phyloP scores from a whole-genome alignment of 2,329 filamentous ascomycete genomes.

The Fusarium pilosicola region DNA sequence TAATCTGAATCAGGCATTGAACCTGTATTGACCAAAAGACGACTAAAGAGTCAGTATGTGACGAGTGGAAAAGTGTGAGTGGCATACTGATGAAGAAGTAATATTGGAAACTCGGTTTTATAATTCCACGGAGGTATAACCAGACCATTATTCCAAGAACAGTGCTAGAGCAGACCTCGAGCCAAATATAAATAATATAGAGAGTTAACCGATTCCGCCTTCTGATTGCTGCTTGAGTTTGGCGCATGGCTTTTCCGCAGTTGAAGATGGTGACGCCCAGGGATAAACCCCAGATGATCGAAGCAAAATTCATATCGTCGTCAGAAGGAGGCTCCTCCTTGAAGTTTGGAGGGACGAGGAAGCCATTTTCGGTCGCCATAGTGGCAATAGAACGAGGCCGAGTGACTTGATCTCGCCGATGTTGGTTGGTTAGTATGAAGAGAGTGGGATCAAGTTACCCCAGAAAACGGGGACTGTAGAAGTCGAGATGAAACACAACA shows the following conservation, averaged over 20 bases:
- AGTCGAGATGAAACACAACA: not conserved
- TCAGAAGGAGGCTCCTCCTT: slow-evolving; percentile 14
- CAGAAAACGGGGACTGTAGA: not conserved
- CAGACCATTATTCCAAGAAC: slow-evolving; percentile 36
- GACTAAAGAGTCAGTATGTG: slow-evolving; percentile 37
- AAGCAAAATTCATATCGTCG: slow-evolving; percentile 39
- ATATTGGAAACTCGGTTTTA: slow-evolving; percentile 46
- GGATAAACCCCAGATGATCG: slow-evolving; percentile 39
- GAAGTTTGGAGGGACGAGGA: slow-evolving; percentile 36
- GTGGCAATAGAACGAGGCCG: not conserved
- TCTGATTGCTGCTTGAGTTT: slow-evolving; percentile 23
- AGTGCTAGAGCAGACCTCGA: slow-evolving; percentile 35
- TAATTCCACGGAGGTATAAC: slow-evolving; percentile 32
- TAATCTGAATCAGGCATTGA: slow-evolving; percentile 60
- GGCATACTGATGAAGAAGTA: slow-evolving; percentile 41
- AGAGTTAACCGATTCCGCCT: slow-evolving; percentile 32
- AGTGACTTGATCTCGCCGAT: not conserved
- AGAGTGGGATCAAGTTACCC: not conserved
- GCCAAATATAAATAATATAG: slow-evolving; percentile 35
- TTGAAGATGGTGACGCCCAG: slow-evolving; percentile 39
- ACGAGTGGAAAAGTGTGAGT: not conserved
- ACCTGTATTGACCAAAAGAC: slow-evolving; percentile 50
- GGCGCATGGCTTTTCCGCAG: slow-evolving; percentile 34
- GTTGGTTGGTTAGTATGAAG: not conserved
- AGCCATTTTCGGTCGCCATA: slow-evolving; percentile 27